phyloP scores from a whole-genome alignment of 768 basidiomycete genomes.

The Suillus americanus region DNA sequence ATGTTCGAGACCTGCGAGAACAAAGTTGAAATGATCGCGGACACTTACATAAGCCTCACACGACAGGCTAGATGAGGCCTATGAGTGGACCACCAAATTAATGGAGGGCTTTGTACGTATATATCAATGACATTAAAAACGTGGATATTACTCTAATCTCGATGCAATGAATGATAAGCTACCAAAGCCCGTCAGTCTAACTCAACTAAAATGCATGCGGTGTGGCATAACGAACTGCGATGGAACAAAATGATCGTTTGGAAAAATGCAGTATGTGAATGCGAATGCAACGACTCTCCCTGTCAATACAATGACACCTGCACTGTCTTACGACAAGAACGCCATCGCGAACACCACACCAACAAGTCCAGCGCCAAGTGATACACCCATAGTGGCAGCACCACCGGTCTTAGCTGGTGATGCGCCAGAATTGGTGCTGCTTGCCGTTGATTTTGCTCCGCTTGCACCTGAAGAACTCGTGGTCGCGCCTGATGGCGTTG shows the following conservation, averaged over 20 bases:
- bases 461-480: not conserved
- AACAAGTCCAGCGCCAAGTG: constrained; percentile 28
- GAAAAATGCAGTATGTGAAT: not conserved
- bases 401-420: constrained; percentile 17
- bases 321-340: constrained; percentile 32
- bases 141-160: not conserved
- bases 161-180: not conserved
- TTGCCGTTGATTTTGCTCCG: not conserved
- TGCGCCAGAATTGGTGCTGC: constrained; percentile 11
- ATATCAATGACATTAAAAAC: not conserved
- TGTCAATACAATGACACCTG: not conserved
- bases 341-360: constrained; percentile 35
- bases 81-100: not conserved
- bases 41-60: no score
- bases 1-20: no score
- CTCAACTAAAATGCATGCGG: not conserved
- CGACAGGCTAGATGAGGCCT: no score
- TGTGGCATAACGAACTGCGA: no score
- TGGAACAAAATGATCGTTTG: not conserved
- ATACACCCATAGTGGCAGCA: constrained; percentile 25
- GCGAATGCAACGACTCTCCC: not conserved
- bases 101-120: not conserved
- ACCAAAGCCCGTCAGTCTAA: not conserved
- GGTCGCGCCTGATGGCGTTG: constrained; percentile 12
- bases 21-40: no score